Conservation (phyloP, 1,284 basidiomycete species). For the Puccinia hordei region DNA sequence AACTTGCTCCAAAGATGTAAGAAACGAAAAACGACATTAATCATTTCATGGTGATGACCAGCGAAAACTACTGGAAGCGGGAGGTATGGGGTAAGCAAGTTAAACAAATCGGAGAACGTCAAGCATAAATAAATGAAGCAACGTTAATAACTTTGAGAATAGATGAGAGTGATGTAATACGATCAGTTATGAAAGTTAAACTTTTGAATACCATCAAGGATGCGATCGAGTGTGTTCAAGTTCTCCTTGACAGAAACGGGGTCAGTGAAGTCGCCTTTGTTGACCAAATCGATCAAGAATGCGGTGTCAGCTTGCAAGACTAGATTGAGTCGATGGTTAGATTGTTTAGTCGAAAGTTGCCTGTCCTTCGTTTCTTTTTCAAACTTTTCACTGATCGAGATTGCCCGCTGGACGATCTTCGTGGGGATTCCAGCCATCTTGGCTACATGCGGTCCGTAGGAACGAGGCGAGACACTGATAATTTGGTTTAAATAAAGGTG, state of each 20-base stretch:
- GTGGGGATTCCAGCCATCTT: slow-evolving; percentile 54
- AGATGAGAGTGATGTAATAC: neutral
- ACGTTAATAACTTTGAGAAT: neutral
- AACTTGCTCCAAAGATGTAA: neutral
- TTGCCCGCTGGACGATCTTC: slow-evolving; percentile 76
- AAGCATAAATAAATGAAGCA: neutral
- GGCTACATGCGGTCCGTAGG: slow-evolving; percentile 56
- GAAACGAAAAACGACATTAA: slow-evolving; percentile 12
- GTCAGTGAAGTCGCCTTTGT: neutral
- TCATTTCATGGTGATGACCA: neutral
- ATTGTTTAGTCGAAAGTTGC: neutral
- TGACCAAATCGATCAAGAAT: slow-evolving; percentile 30
- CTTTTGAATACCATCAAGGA: neutral
- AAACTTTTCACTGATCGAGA: slow-evolving; percentile 82
- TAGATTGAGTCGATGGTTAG: slow-evolving; percentile 9
- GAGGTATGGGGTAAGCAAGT: neutral
- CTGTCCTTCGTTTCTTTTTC: slow-evolving; percentile 65
- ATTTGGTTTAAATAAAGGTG: neutral
- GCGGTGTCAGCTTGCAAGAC: slow-evolving; percentile 42
- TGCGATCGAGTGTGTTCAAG: slow-evolving; percentile 7
- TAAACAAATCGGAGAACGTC: neutral
- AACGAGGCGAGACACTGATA: slow-evolving; percentile 54
- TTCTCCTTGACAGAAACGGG: slow-evolving; percentile 3
- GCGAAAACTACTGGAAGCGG: neutral
- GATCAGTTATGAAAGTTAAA: neutral